Base-by-base conservation (phyloP, 257 asterid species). In the Linaria vulgaris region DNA sequence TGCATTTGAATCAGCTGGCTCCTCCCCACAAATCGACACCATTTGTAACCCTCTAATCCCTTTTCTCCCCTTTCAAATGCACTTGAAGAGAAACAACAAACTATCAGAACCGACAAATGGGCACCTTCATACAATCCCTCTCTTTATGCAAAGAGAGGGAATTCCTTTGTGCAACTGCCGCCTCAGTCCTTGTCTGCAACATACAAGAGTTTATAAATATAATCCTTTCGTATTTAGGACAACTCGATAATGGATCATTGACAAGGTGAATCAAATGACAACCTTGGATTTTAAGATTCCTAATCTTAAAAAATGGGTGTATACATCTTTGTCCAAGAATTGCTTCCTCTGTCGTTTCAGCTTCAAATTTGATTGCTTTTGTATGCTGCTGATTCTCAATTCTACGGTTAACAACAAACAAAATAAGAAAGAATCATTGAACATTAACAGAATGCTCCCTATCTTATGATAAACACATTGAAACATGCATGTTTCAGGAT, bases 111-210 rank as follows among this genome's bases (percentile, higher is more conserved):
- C 63, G 25, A 74, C 39, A 53, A 68, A 30, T 41, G 47, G 46
- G 39, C 59, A 51, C 66, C 59, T 44, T 60, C 67, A 22, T 45
- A 54, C 59, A 66, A 59, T 58, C 85, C 83, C 83, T 76, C 82
- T 69, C 83, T 82, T 78, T 73, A 12, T 78, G 25, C 24, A 75
- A 86, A 79, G 87, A 78, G 85, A 86, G 89, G 87, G 74, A 56
- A 64, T 69, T 63, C 57, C 67, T 39, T 47, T 59, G 12, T 45
- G 45, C 44, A 0, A 39, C 31, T 64, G 56, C 59, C 47, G 47
- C 37, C 56, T 23, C 3, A 23, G 44, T 56, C 34, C 75, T 61
- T 51, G 56, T 65, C 81, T 80, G 81, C 79, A 76, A 56, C 34
- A 6, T 5, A 14, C 1, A 61, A 69, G 47, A 22, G 44, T 21